Evolutionary conservation across 441 rosid species (phyloP), one percentile per base, ranked within the genome.

Genomic region (Jatropha podagrica): DNA sequence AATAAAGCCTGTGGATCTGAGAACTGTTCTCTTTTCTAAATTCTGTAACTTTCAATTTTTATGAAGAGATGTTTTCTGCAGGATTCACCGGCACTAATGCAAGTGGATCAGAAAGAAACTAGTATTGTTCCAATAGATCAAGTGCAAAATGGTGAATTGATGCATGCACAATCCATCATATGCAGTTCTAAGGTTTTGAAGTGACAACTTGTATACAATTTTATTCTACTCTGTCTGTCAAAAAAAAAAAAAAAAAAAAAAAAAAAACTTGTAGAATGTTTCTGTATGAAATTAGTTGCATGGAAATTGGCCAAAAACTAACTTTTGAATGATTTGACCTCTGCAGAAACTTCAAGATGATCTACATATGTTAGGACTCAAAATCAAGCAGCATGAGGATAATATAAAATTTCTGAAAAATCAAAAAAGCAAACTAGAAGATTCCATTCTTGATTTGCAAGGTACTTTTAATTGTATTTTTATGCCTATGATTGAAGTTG

Each of bases 311-410:
- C 20, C 51, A 42, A 49, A 55, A 32, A 23, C 69, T 73, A 27
- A 70, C 65, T 61, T 74, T 71, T 49, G 63, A 26, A 71, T 80
- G 54, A 63, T 48, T 44, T 62, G 48, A 63, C 66, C 65, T 69
- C 9, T 78, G 78, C 85, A 90, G 88, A 90, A 80, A 81, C 91
- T 89, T 84, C 79, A 90, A 79, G 90, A 93, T 78, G 97, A 90
- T 70, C 85, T 90, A 52, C 86, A 85, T 41, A 27, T 49, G 7
- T 71, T 89, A 67, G 98, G 95, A 72, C 71, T 67, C 77, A 88
- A 86, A 82, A 82, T 93, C 81, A 88, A 90, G 83, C 90, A 82
- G 74, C 94, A 89, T 9, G 96, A 93, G 54, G 85, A 84, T 52
- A 86, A 84, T 70, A 40, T 90, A n/a, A 85, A 73, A n/a, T 71